These are phyloP conservation scores for Kodamaea alishanica DNA, from an alignment of 1,139 yeast species.

Conservation along the genomic window DNA sequence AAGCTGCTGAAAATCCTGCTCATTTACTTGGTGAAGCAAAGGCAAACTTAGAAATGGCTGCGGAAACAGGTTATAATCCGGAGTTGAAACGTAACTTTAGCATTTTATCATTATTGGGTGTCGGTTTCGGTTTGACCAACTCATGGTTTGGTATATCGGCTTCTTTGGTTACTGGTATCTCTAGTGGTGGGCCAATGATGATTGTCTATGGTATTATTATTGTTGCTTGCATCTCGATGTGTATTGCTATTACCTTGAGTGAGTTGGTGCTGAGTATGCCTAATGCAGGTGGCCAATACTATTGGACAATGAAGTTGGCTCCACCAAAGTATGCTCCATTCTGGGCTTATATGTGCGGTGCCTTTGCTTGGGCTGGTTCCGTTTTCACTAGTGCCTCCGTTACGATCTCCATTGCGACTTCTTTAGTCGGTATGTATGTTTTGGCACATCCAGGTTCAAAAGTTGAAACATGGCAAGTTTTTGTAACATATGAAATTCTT, in stretches of 20 bases:
- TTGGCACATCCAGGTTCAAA: slow-evolving; percentile 42
- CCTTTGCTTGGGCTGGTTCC: slow-evolving; percentile 57
- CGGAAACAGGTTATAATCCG: slow-evolving; percentile 35
- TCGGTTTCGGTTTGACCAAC: slow-evolving; percentile 51
- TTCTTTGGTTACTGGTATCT: slow-evolving; percentile 45
- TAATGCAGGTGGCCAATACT: slow-evolving; percentile 58
- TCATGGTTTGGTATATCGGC: slow-evolving; percentile 55
- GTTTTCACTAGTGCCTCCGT: slow-evolving; percentile 56
- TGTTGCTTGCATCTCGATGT: slow-evolving; percentile 29
- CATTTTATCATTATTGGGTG: slow-evolving; percentile 49
- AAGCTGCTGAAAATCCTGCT: slow-evolving; percentile 14
- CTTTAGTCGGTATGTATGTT: slow-evolving; percentile 49
- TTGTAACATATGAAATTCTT: slow-evolving; percentile 39
- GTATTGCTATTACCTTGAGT: slow-evolving; percentile 40
- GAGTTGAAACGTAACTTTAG: slow-evolving; percentile 50
- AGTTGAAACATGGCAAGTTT: slow-evolving; percentile 49
- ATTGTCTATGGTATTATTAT: slow-evolving; percentile 44
- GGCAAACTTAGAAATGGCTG: slow-evolving; percentile 29
- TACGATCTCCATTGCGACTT: slow-evolving; percentile 47
- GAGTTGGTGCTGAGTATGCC: slow-evolving; percentile 56
- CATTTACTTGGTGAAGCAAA: slow-evolving; percentile 28
- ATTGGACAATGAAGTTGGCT: slow-evolving; percentile 55
- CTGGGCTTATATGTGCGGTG: slow-evolving; percentile 52
- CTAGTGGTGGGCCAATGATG: slow-evolving; percentile 49
- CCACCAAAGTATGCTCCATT: slow-evolving; percentile 47